Evolutionary conservation across 192 early-diverging fungal species (phyloP).

Genomic region (Coemansia sp.): DNA sequence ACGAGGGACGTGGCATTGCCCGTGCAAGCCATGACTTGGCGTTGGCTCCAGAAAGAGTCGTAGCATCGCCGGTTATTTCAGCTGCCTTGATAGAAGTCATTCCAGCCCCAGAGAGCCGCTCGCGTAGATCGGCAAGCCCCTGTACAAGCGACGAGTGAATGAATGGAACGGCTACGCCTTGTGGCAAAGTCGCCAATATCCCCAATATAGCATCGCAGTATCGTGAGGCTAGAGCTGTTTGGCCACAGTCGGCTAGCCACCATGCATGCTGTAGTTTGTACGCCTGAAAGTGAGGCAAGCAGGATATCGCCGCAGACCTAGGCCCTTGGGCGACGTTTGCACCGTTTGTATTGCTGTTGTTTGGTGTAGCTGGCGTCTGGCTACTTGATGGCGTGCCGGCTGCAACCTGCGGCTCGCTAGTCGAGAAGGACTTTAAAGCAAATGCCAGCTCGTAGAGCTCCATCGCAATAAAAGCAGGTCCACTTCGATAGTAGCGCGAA

Average conservation of each 20-base stretch:
- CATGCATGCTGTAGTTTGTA: conserved; percentile 86
- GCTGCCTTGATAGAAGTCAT: conserved; percentile 44
- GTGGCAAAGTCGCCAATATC: conserved; percentile 69
- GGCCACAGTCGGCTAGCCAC: conserved; percentile 81
- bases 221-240: conserved; percentile 65
- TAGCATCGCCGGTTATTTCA: conserved; percentile 31
- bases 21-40: conserved; percentile 58
- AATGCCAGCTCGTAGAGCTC: conserved; percentile 84
- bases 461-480: conserved; percentile 67
- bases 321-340: conserved; percentile 3
- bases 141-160: conserved; percentile 73
- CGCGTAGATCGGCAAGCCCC: conserved; percentile 70
- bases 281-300: conserved; percentile 85
- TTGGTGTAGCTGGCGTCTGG: not conserved
- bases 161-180: conserved; percentile 71
- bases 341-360: not conserved
- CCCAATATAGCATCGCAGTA: conserved; percentile 81
- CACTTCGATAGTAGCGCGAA: conserved; percentile 58
- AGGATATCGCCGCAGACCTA: conserved; percentile 18
- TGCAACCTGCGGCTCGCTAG: conserved; percentile 35
- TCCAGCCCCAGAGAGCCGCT: conserved; percentile 58
- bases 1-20: conserved; percentile 52
- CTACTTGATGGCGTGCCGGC: not conserved
- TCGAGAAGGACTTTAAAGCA: conserved; percentile 52
- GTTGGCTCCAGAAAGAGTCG: conserved; percentile 39